Evolutionary conservation across 805 yeast species (phyloP).

Genomic region (Candida mattraensis): DNA sequence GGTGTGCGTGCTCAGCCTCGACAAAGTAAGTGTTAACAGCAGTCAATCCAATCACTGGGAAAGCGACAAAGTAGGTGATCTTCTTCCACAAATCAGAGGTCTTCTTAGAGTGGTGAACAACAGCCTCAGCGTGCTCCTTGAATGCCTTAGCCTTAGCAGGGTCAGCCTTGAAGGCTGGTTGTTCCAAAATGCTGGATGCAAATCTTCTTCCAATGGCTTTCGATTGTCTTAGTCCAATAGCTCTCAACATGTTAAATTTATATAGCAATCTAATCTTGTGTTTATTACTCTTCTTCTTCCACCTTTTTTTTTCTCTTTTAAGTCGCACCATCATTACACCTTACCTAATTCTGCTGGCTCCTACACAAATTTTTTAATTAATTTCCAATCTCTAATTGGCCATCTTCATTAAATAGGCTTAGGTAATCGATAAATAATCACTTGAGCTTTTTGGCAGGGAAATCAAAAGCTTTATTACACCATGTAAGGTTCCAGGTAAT

Average conservation of each 20-base stretch:
- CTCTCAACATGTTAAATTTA: slow-evolving; percentile 50
- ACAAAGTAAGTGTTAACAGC: slow-evolving; percentile 78
- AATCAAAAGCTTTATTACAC: too few relatives aligned
- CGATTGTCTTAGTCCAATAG: slow-evolving; percentile 34
- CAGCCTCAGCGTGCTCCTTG: slow-evolving; percentile 57
- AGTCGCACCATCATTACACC: too few relatives aligned
- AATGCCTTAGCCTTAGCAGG: slow-evolving; percentile 72
- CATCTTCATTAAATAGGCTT: too few relatives aligned
- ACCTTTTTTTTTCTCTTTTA: too few relatives aligned
- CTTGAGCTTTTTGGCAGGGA: too few relatives aligned
- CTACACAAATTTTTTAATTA: too few relatives aligned
- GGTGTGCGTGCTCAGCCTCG: slow-evolving; percentile 88
- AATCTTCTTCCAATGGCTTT: slow-evolving; percentile 35
- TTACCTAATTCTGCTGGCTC: too few relatives aligned
- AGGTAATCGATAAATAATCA: too few relatives aligned
- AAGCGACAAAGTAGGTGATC: slow-evolving; percentile 73
- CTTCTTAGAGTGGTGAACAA: slow-evolving; percentile 74
- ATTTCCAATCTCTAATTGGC: too few relatives aligned
- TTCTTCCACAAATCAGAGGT: slow-evolving; percentile 85
- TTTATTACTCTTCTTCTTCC: too few relatives aligned
- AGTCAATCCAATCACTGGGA: slow-evolving; percentile 76
- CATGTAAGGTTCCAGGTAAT: too few relatives aligned
- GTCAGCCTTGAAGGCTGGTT: slow-evolving; percentile 50
- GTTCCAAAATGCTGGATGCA: slow-evolving; percentile 28
- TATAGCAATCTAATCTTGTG: too few relatives aligned